These are phyloP conservation scores for Trametes coccinea DNA, from an alignment of 768 basidiomycete species.

Conservation along the genomic window DNA sequence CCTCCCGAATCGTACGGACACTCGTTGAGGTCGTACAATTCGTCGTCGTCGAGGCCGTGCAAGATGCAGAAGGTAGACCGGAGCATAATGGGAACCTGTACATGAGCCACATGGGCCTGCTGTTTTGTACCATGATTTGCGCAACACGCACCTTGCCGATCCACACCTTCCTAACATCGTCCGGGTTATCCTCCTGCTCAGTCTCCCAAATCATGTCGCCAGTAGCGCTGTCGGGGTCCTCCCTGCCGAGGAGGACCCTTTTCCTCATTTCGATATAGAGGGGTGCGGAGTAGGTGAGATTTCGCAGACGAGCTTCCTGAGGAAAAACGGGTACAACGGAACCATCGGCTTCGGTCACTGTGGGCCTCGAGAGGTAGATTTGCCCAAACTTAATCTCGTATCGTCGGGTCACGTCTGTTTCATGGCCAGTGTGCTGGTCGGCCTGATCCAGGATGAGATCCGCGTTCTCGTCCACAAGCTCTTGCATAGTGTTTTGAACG, in stretches of 20 bases:
- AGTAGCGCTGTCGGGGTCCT: slow-evolving; percentile 76
- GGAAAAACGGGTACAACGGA: slow-evolving; percentile 93
- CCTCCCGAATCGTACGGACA: slow-evolving; percentile 99
- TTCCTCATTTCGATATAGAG: slow-evolving; percentile 96
- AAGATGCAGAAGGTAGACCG: slow-evolving; percentile 95
- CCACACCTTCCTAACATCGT: slow-evolving; percentile 84
- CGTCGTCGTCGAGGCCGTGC: slow-evolving; percentile 71
- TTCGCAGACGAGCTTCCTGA: slow-evolving; percentile 92
- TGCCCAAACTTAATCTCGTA: slow-evolving; percentile 98
- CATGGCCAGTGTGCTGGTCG: slow-evolving; percentile 91
- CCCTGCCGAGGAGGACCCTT: slow-evolving; percentile 73
- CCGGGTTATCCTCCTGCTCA: slow-evolving; percentile 62
- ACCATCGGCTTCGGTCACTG: slow-evolving; percentile 94
- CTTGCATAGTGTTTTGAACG: slow-evolving; percentile 99
- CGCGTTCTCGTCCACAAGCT: slow-evolving; percentile 95
- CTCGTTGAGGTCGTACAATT: slow-evolving; percentile 91
- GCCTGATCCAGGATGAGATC: slow-evolving; percentile 96
- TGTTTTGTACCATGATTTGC: too few relatives aligned
- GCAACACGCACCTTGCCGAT: slow-evolving; percentile 73
- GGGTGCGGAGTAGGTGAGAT: slow-evolving; percentile 94
- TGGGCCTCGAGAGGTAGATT: slow-evolving; percentile 94
- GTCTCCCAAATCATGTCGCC: slow-evolving; percentile 80
- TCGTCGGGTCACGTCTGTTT: slow-evolving; percentile 77
- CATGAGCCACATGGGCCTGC: not conserved
- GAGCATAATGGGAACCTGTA: slow-evolving; percentile 95